Evolutionary conservation across 495 filamentous ascomycete species (phyloP).

Genomic region (Aspergillus wentii): DNA sequence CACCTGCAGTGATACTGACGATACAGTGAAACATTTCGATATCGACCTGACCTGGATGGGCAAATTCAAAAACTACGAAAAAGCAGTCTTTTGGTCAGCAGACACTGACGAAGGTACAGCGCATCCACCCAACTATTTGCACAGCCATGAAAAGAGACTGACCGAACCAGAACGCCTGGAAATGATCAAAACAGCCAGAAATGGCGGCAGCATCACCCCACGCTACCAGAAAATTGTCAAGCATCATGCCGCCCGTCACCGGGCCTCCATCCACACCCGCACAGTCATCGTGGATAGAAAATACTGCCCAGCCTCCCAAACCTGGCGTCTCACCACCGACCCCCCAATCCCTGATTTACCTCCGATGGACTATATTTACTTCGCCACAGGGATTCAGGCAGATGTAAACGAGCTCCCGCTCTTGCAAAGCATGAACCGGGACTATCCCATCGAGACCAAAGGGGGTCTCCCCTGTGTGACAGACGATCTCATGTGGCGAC

Average conservation of each 20-base stretch:
- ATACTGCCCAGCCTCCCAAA: slow-evolving; percentile 30
- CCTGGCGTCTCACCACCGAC: slow-evolving; percentile 46
- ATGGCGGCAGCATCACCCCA: slow-evolving; percentile 59
- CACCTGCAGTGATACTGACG: neutral
- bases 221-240: slow-evolving; percentile 51
- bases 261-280: slow-evolving; percentile 43
- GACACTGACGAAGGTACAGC: slow-evolving; percentile 47
- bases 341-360: slow-evolving; percentile 46
- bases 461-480: slow-evolving; percentile 57
- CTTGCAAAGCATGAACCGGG: slow-evolving; percentile 42
- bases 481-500: slow-evolving; percentile 57
- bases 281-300: slow-evolving; percentile 38
- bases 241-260: slow-evolving; percentile 36
- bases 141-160: slow-evolving; percentile 1
- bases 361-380: slow-evolving; percentile 59
- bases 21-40: slow-evolving; percentile 57
- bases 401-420: slow-evolving; percentile 47
- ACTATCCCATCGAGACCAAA: slow-evolving; percentile 48
- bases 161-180: slow-evolving; percentile 43
- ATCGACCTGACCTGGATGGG: slow-evolving; percentile 60
- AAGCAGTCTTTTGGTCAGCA: slow-evolving; percentile 58
- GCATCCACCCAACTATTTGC: neutral
- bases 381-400: slow-evolving; percentile 52
- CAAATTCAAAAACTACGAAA: slow-evolving; percentile 61
- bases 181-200: slow-evolving; percentile 51